phyloP scores from a whole-genome alignment of 257 asterid species.

The Nyctanthes arbortristis region DNA sequence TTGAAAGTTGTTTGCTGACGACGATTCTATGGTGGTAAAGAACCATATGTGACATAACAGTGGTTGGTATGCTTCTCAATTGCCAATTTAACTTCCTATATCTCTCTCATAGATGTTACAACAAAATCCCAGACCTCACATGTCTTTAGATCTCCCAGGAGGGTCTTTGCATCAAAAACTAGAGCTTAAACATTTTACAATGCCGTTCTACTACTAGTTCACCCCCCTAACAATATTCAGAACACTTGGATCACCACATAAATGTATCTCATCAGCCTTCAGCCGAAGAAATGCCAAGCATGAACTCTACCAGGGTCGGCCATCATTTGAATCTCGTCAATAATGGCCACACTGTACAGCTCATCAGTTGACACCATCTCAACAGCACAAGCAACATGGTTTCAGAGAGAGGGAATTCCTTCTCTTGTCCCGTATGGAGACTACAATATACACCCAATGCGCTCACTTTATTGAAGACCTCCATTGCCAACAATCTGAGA shows the following conservation, averaged over 20 bases:
- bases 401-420: slow-evolving; percentile 76
- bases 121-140: slow-evolving; percentile 85
- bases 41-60: slow-evolving; percentile 91
- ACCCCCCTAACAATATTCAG: slow-evolving; percentile 69
- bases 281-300: slow-evolving; percentile 94
- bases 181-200: slow-evolving; percentile 81
- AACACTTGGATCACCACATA: slow-evolving; percentile 99
- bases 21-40: slow-evolving; percentile 95
- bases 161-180: slow-evolving; percentile 91
- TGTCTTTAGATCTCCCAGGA: slow-evolving; percentile 75
- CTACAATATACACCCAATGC: slow-evolving; percentile 88
- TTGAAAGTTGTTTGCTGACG: slow-evolving; percentile 77
- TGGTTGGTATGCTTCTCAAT: slow-evolving; percentile 84
- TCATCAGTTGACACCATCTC: slow-evolving; percentile 89
- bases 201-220: slow-evolving; percentile 70
- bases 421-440: slow-evolving; percentile 87
- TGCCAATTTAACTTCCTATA: slow-evolving; percentile 84
- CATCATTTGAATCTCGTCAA: slow-evolving; percentile 96
- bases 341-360: slow-evolving; percentile 85
- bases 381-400: slow-evolving; percentile 93
- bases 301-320: slow-evolving; percentile 79
- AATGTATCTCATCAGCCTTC: slow-evolving; percentile 92
- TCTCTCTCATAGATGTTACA: slow-evolving; percentile 90
- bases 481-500: slow-evolving; percentile 94
- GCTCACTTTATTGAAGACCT: slow-evolving; percentile 91